Evolutionary conservation across 1,139 yeast species (phyloP), one percentile per base, ranked within the genome.

Genomic region (Saccharomycopsis hybrid): DNA sequence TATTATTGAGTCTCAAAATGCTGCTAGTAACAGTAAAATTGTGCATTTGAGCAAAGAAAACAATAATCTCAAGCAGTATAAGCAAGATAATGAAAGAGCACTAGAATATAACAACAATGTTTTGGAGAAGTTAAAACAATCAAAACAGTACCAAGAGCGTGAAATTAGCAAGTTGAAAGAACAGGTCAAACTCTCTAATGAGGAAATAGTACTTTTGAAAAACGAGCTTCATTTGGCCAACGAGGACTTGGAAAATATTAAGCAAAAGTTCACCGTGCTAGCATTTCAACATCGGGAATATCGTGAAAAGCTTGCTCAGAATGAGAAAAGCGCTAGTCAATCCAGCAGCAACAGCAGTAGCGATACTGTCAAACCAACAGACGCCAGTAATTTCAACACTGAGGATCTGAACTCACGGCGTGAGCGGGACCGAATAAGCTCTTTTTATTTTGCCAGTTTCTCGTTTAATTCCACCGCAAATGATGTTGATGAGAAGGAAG

Each of bases 221-320:
- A 27, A 40, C 8, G 53, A 50, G 32, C 40, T 50, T 25, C 43
- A 35, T 7, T 31, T 41, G n/a, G 43, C 39, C 9, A 39, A 37
- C 8, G 45, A 44, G 11, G 54, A 51, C 32, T 44, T 51, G 28
- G 54, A 51, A 33, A 30, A 44, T 9, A 49, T 51, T 32, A 51
- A 51, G 27, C 54, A 48, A 3, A 48, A 49, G 32, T 51, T 48
- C 45, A 51, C 54, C 7, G 54, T 51, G 30, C 25, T 51, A 28
- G 48, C 51, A 24, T 51, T 42, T 30, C 54, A 51, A 28, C 38
- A 48, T 29, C 43, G 41, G 8, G 54, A 51, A 27, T 44, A 44
- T 29, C 29, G 41, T 13, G 36, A 46, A 24, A 36, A 44, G 25
- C 29, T 27, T 11, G 28, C 9, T 18, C 31, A 40, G 18, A 40